Evolutionary conservation across 192 early-diverging fungal genomes (phyloP).

Genomic region (Rhizophagus sp.): DNA sequence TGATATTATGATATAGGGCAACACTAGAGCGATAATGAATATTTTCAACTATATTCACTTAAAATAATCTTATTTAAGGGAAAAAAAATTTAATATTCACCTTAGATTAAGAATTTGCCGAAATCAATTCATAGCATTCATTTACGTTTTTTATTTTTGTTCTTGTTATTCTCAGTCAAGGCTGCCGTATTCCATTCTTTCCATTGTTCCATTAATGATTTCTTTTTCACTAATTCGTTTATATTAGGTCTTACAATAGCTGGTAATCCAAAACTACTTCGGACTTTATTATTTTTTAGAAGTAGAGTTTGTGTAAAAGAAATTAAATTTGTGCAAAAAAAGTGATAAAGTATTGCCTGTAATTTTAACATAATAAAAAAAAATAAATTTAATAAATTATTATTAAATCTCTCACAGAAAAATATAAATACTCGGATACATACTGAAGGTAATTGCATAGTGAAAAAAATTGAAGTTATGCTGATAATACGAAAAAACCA

Average conservation of each 20-base stretch:
- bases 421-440: neutral
- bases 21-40: neutral
- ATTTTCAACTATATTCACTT: too few species aligned
- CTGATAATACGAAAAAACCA: neutral
- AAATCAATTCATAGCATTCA: too few species aligned
- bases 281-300: neutral
- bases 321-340: neutral
- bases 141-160: neutral
- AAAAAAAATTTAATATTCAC: too few species aligned
- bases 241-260: neutral
- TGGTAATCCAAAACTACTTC: neutral
- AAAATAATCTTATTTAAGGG: too few species aligned
- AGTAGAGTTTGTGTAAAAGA: neutral
- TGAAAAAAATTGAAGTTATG: neutral
- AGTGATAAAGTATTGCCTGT: neutral
- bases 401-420: neutral
- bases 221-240: neutral
- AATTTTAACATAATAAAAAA: neutral
- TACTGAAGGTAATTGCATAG: neutral
- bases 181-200: neutral
- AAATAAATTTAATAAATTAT: neutral
- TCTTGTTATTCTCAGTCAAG: neutral
- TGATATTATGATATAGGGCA: neutral
- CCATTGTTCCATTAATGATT: neutral
- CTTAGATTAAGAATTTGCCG: too few species aligned